These are phyloP conservation scores for Dothistroma septosporum DNA, from an alignment of 2,329 filamentous ascomycete species.

Conservation along the genomic window DNA sequence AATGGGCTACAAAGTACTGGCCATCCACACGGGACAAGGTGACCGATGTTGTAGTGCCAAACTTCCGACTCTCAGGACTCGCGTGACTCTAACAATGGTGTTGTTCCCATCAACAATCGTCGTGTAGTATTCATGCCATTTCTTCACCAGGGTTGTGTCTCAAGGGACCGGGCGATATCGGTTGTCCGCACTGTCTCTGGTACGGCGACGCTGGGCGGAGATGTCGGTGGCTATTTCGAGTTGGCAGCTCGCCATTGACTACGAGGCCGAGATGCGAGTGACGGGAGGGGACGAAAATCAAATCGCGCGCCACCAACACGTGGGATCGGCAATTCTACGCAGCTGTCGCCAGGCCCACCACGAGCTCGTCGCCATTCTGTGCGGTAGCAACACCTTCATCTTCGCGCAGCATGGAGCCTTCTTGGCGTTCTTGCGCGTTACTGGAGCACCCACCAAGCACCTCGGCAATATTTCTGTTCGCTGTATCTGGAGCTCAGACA, in stretches of 20 bases:
- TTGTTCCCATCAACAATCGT: no score
- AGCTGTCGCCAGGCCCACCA: neutral
- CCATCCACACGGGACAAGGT: slow-evolving; percentile 44
- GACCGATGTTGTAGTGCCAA: slow-evolving; percentile 43
- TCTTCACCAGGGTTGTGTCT: no score
- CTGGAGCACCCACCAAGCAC: neutral
- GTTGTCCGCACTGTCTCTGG: no score
- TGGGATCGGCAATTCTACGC: neutral
- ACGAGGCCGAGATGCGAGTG: neutral
- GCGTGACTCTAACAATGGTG: no score
- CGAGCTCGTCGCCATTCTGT: neutral
- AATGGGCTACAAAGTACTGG: slow-evolving; percentile 57
- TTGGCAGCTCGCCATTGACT: slow-evolving; percentile 2
- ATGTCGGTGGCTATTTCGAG: no score
- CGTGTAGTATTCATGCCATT: no score
- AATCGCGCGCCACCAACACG: neutral
- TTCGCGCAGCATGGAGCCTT: neutral
- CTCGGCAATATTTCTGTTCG: neutral
- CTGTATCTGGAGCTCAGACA: neutral
- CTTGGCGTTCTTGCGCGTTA: neutral
- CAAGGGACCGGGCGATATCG: no score
- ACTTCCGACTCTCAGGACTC: no score
- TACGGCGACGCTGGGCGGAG: no score
- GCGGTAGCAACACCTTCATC: neutral
- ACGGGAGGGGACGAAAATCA: neutral